Base-by-base conservation (phyloP, 768 basidiomycete species). In the Tephrocybe sp. region DNA sequence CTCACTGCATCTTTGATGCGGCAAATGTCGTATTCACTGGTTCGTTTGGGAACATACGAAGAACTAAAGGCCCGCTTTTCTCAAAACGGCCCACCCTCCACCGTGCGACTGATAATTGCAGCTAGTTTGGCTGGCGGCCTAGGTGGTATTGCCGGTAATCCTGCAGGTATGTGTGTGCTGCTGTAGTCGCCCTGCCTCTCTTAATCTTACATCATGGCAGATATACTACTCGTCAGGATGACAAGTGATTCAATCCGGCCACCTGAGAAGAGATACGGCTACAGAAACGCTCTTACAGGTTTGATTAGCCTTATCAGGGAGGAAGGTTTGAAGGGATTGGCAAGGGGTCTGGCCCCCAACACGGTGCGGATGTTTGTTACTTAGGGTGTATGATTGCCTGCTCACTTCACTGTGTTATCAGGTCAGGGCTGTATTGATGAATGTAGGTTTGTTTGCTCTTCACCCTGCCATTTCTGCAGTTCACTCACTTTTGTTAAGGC, bases 21-120 rank as follows among this genome's bases (percentile, higher is more conserved):
- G 44, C 92, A 95, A 69, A 92, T 94, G 91, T 85, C 90, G 9
- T 95, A 95, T 61, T 90, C 90, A 0, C 80, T 94, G 38, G 89
- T 92, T 45, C 83, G 92, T 26, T 70, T 94, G 25, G 92, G 92
- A 19, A 80, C 75, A 18, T 93, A 94, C 61, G 92, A 95, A 60
- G 80, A 83, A 44, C 75, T 89, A 63, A 92, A 92, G 60, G 67
- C 70, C 16, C 69, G 69, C 12, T 62, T 90, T 40, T 76, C 81
- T 11, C 63, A 64, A 53, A 65, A 75, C 26, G 76, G 80, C 3
- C 73, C 70, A 9, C 74, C 83, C n/a, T 80, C 81, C 6, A 68
- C 80, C 0, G 58, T 69, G n/a, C 69, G 75, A 25, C 73, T 89
- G 22, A 71, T 90, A 26, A 47, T 82, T 18, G 85, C 84, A 4